phyloP scores from a whole-genome alignment of 352 stramenopile species.

The Phytophthora citrophthora region DNA sequence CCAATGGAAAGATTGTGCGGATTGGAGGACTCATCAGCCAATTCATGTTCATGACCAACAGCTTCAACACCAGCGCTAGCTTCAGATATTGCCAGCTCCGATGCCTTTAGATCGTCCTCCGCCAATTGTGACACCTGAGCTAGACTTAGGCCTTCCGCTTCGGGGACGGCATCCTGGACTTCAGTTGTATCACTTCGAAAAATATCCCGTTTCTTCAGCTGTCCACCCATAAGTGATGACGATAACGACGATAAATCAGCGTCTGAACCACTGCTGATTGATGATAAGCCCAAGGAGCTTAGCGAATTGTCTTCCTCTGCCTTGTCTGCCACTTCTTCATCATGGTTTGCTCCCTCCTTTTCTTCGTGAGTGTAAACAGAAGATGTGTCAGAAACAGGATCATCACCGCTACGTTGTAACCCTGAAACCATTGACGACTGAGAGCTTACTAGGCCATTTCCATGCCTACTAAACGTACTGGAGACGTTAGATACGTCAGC shows the following conservation, averaged over 20 bases:
- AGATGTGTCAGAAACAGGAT: conserved; percentile 12
- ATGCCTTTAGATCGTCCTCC: background rate
- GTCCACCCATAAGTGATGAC: conserved; percentile 51
- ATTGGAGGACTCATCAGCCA: background rate
- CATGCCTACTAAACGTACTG: conserved; percentile 24
- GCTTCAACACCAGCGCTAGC: conserved; percentile 3
- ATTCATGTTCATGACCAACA: conserved; percentile 6
- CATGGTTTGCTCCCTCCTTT: conserved; percentile 14
- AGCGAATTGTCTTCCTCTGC: conserved; percentile 28
- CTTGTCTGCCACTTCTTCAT: background rate
- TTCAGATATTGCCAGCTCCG: conserved; percentile 2
- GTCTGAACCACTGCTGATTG: conserved; percentile 54
- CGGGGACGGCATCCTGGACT: conserved; percentile 1
- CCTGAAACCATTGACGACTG: conserved; percentile 31
- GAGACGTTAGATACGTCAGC: conserved; percentile 37
- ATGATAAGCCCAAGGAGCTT: conserved; percentile 71
- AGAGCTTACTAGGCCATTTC: conserved; percentile 18
- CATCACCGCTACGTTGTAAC: conserved; percentile 8
- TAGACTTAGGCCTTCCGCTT: conserved; percentile 10
- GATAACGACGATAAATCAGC: conserved; percentile 74
- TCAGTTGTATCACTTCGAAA: background rate
- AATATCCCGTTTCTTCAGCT: conserved; percentile 9
- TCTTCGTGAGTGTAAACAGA: conserved; percentile 11
- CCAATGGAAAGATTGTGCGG: conserved; percentile 21
- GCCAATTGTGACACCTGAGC: conserved; percentile 13